Conservation (phyloP, 129 eudicot species). For the Ambrosia artemisiifolia region DNA sequence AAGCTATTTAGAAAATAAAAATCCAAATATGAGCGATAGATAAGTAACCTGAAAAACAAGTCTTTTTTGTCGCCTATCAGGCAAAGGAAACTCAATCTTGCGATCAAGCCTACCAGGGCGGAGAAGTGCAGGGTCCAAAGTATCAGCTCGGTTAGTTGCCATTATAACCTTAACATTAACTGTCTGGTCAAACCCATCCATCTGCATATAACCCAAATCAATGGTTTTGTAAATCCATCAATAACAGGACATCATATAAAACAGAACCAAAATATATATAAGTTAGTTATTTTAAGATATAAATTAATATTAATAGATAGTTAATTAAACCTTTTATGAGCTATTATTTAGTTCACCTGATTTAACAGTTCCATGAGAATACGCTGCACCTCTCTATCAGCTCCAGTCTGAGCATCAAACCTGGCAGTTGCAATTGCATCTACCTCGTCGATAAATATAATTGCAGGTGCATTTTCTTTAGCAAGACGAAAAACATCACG, state of each 20-base stretch:
- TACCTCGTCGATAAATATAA: conserved; percentile 86
- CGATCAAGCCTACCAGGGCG: conserved; percentile 84
- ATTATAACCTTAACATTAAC: conserved; percentile 85
- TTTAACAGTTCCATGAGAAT: conserved; percentile 85
- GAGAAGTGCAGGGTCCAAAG: conserved; percentile 72
- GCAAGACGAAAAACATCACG: conserved; percentile 94
- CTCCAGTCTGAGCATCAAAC: conserved; percentile 90
- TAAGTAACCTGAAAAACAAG: conserved; percentile 44
- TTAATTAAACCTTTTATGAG: not conserved
- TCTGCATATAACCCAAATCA: conserved; percentile 40
- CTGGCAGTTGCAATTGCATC: conserved; percentile 92
- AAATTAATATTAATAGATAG: not conserved
- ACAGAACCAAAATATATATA: not conserved
- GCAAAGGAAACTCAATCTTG: conserved; percentile 81
- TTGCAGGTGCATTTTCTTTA: conserved; percentile 90
- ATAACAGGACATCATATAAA: not conserved
- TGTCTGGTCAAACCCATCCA: conserved; percentile 91
- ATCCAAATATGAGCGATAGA: not conserved
- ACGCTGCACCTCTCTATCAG: conserved; percentile 90
- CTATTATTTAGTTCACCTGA: conserved; percentile 42
- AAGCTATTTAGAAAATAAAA: not conserved
- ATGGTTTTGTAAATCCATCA: conserved; percentile 2
- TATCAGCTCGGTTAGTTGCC: conserved; percentile 80
- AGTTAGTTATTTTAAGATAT: not conserved
- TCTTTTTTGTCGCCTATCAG: conserved; percentile 68